A percentile compares a stretch with the other conserved stretches of the same genome.
Conservation (phyloP, 164 flowering plant genomes). For the Malania oleifera region DNA sequence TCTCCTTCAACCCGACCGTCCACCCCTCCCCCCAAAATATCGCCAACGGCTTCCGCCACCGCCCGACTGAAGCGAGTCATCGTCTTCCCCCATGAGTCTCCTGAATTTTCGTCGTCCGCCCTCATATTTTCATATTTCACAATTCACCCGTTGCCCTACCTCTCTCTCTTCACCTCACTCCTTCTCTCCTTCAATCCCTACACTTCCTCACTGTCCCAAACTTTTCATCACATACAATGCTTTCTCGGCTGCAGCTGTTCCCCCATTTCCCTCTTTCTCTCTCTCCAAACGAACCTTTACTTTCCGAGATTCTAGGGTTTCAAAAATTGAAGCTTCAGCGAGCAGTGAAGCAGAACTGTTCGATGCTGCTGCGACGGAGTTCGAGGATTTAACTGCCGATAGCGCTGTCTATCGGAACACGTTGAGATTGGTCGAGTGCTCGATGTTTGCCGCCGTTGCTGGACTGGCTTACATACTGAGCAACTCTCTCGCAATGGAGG, state of each 20-base stretch:
- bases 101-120: conserved; percentile 9
- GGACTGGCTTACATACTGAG: conserved; percentile 73
- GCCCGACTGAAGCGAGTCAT: too few relatives aligned
- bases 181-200: conserved; percentile 7
- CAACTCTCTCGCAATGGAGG: conserved; percentile 85
- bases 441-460: conserved; percentile 90
- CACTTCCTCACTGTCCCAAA: neutral
- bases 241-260: neutral
- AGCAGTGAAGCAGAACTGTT: conserved; percentile 13
- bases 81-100: conserved; percentile 22
- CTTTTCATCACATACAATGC: neutral
- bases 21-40: too few relatives aligned
- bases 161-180: conserved; percentile 9
- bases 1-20: too few relatives aligned
- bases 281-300: conserved; percentile 11
- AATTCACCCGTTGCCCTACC: neutral
- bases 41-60: too few relatives aligned
- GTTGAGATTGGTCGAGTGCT: conserved; percentile 81
- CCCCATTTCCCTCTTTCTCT: conserved; percentile 4
- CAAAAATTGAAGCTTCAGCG: conserved; percentile 4
- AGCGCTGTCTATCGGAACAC: conserved; percentile 61
- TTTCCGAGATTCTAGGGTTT: conserved; percentile 10
- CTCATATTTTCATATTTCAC: conserved; percentile 9
- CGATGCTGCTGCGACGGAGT: conserved; percentile 6
- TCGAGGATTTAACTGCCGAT: conserved; percentile 42